Base-by-base conservation (phyloP, 257 asterid species). In the Penstemon davidsonii region DNA sequence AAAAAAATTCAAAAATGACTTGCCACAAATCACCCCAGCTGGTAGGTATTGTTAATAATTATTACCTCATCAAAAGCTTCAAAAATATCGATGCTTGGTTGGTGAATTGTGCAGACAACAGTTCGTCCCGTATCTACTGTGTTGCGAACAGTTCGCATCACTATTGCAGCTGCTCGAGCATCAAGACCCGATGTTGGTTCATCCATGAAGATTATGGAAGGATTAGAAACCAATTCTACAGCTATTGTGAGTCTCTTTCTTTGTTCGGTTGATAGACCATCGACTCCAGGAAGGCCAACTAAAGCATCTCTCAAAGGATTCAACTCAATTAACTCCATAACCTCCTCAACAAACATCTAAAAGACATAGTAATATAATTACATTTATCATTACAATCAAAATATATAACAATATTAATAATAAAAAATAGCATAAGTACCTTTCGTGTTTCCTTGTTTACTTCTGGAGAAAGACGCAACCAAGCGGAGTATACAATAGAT, bases 181-280 rank as follows among this genome's bases (percentile, higher is more conserved):
- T 90, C 96, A 12, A 90, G 93, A 0, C 95, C 89, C n/a, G 96
- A 85, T 18, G 95, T 90, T 8, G 95, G 96, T 54, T 90, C 96
- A 59, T 90, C 96, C 96, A 90, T 90, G 87, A 90, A 90, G 71
- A 90, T 84, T 57, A 90, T 85, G 55, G 93, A 87, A 8, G 96
- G 96, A 76, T 87, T 90, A 3, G 95, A 95, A 59, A 90, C 96
- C 11, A 90, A 83, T 71, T 90, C 96, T 8, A 90, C 95, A 0
- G 95, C 96, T 78, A 90, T 86, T 8, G 96, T 90, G 60, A 90
- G 82, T 77, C 96, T 76, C 83, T 90, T 90, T 64, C 96, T 82
- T 74, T 90, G 96, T 70, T 90, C 96, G 5, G 93, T 87, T 18
- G 96, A 87, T 45, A 90, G 79, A 18, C 96, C 96, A 64, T 87